Base-by-base conservation (phyloP, 1,139 yeast genomes). In the Schwanniomyces etchellsii region DNA sequence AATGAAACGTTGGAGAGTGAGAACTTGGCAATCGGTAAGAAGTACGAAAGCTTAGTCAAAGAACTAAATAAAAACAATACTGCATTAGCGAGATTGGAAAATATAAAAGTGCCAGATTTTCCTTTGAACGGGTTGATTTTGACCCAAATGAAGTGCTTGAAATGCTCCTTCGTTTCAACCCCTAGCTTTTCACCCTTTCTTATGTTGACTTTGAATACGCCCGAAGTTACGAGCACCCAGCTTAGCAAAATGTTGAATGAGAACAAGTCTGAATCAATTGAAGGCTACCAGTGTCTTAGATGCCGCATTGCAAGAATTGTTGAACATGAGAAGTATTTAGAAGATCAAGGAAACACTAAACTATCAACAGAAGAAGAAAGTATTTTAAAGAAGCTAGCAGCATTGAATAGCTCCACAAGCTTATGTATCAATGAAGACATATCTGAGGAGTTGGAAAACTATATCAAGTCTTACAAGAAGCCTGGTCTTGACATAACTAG, bases 1-100 rank as follows among this genome's bases (percentile, higher is more conserved):
- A 61, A 88, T 27, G 95, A 89, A 47, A 81, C 93, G 0, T 61
- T 89, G 34, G 81, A 82, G 34, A 72, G 68, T 36, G 96, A 89
- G 49, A 69, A 74, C 42, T 50, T 62, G 9, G 57, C 60, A 26
- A 45, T 77, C 25, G 56, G 50, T 23, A 69, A 60, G 38, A 62
- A 54, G 37, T 54, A 55, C 29, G 55, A 43, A 31, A 45, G 36
- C 26, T 36, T 43, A 31, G 42, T 40, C 33, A 40, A 35, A 11
- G 35, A 37, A 10, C 33, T 37, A 5, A 28, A 27, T 12, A 28
- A 33, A 10, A 32, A 32, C 16, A 28, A 27, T 10, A 14, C 35
- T 30, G 31, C 43, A 26, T 17, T 33, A 24, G 42, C 48, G n/a
- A 38, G 37, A n/a, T 43, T 66, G 22, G 57, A 52, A 16, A 37